Evolutionary conservation across 371 early-diverging fungal genomes (phyloP).

Genomic region (Circinella minor): DNA sequence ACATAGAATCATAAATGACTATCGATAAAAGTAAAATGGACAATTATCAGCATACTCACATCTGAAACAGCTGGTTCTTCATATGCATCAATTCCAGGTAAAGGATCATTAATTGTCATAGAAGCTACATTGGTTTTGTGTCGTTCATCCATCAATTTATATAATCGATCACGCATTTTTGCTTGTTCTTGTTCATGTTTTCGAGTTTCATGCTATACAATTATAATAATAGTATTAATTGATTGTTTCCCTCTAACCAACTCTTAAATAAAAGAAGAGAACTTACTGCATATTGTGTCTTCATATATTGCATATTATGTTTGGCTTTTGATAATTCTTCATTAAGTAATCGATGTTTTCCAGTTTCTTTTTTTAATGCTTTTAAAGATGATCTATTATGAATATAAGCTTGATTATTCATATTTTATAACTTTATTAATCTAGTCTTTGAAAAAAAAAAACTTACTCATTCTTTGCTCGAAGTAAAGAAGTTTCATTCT

Average conservation of each 20-base stretch:
- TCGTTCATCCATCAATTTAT: slow-evolving; percentile 42
- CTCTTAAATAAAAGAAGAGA: neutral
- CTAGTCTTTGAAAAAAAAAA: neutral
- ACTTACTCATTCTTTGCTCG: slow-evolving; percentile 23
- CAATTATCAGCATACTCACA: neutral
- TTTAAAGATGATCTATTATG: slow-evolving; percentile 24
- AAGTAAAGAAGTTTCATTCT: slow-evolving; percentile 19
- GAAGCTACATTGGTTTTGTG: slow-evolving; percentile 31
- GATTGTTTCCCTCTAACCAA: no score
- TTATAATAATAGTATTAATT: no score
- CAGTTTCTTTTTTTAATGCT: slow-evolving; percentile 20
- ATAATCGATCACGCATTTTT: slow-evolving; percentile 42
- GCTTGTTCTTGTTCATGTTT: slow-evolving; percentile 44
- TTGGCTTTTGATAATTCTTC: slow-evolving; percentile 47
- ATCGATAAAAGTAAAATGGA: no score
- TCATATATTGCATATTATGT: slow-evolving; percentile 49
- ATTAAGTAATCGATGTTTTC: slow-evolving; percentile 29
- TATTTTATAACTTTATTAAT: neutral
- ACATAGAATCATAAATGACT: neutral
- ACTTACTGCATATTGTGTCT: slow-evolving; percentile 51
- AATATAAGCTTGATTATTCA: neutral
- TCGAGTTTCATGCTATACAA: slow-evolving; percentile 44
- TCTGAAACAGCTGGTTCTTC: slow-evolving; percentile 13
- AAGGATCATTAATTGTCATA: slow-evolving; percentile 29
- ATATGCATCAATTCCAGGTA: slow-evolving; percentile 22